Evolutionary conservation across 768 basidiomycete genomes (phyloP), one percentile per base, ranked within the genome.

Genomic region (Lactifluus volemus): DNA sequence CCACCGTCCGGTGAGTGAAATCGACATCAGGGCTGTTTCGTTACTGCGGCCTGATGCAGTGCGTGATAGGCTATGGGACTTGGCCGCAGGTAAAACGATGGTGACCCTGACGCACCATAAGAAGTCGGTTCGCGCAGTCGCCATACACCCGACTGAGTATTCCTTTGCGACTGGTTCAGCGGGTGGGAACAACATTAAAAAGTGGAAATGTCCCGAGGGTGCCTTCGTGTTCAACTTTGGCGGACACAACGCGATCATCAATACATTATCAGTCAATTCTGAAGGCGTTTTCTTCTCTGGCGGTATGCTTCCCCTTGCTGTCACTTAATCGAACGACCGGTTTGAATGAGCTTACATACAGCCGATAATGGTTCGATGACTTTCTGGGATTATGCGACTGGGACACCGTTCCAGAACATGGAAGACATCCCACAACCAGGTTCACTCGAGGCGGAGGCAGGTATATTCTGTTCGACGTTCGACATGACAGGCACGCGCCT

Each of bases 131-230:
- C 86, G 97, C 59, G 85, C 96, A 0, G 79, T 99, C 51, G 89
- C 96, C 5, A 86, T 99, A 58, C 95, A 98, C 70, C 96, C 96
- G 1, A 92, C 91, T 4, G 97, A 98, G 68, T 98, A 94, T 77
- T 89, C 88, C 36, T 99, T 99, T 69, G 97, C 94, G 2, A 89
- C 88, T 3, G 97, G 90, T 52, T 94, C 92, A 29, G 90, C 96
- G 0, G 97, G 97, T n/a, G 97, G 95, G 0, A 98, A 98, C 78
- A 98, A 98, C 73, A 98, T 99, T 77, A 99, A 99, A 71, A 98
- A 98, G 73, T 99, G 96, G 96, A 97, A 96, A 68, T 98, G 93
- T 68, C 97, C 97, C 5, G 92, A 98, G 65, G 97, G 97, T 49
- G 73, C 84, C 2, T 98, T 99, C 65, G 96, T 98, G 3, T 92